Evolutionary conservation across 2,329 filamentous ascomycete genomes (phyloP), one percentile per base, ranked within the genome.

Genomic region (Fusarium bactridioides): DNA sequence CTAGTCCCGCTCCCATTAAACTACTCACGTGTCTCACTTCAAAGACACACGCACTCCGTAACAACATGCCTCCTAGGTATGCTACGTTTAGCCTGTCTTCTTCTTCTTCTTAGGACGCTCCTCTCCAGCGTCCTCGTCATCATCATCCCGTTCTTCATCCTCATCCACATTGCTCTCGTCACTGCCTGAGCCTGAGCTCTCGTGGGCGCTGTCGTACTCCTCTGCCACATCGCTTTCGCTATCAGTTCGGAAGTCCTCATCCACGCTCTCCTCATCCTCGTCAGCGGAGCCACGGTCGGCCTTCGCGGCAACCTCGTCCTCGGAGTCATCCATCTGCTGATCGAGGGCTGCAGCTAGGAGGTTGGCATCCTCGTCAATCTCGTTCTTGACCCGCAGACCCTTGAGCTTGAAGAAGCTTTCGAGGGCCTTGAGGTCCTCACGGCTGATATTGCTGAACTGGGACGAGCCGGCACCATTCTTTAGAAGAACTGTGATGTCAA

Each of bases 381-480:
- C 96, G 82, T 99, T 99, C 91, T 98, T 98, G 64, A 97, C 95
- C 61, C 95, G 93, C 78, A 99, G 89, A 69, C 92, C 93, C 87
- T 98, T 98, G 76, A 94, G 90, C 83, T 97, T 96, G 89, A 99
- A 98, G 85, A 99, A 99, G 75, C 92, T 91, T 82, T 99, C 96
- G n/a, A 99, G 89, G 11, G 94, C 93, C 83, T 96, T 93, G 82
- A 98, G 94, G 81, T 99, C 96, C 85, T 99, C 96, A 76, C 95
- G 93, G 81, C 98, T 99, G 82, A 99, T 99, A 86, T 99, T 99
- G 84, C 94, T 97, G 85, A 99, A 99, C 79, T 98, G 95, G 77
- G 95, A 94, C 78, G 97, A 94, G 64, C 93, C 93, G 58, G 90
- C 88, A n/a, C 93, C 93, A 75, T 87, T 90, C 87, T 98, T 98